Conservation (phyloP, 2,329 filamentous ascomycete genomes). For the Fusarium sp. region DNA sequence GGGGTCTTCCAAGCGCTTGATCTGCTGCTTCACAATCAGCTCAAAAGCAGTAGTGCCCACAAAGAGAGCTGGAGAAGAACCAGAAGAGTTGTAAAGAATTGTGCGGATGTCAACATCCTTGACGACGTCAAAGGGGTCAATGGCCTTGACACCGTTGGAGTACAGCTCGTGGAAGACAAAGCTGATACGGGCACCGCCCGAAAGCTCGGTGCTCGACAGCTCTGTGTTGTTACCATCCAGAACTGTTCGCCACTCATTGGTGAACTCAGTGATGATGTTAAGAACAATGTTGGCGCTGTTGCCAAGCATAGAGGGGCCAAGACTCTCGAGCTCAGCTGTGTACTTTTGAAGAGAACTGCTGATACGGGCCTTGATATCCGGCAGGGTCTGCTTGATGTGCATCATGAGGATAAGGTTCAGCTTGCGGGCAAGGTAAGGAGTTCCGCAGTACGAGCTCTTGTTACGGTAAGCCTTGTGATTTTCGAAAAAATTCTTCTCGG, state of each 20-base stretch:
- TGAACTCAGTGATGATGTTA: constrained; percentile 99
- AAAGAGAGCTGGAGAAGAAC: constrained; percentile 94
- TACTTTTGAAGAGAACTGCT: constrained; percentile 96
- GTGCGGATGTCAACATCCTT: constrained; percentile 98
- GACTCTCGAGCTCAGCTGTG: constrained; percentile 78
- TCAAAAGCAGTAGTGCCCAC: constrained; percentile 99
- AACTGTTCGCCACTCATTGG: constrained; percentile 96
- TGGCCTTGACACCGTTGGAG: constrained; percentile 95
- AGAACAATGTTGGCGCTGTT: constrained; percentile 97
- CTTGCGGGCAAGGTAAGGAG: constrained; percentile 95
- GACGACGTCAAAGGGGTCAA: constrained; percentile 96
- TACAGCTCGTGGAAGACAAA: constrained; percentile 99
- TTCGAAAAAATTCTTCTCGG: constrained; percentile 97
- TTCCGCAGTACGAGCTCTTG: constrained; percentile 98
- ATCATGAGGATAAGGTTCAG: constrained; percentile 99
- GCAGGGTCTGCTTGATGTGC: constrained; percentile 99
- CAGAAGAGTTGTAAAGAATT: constrained; percentile 98
- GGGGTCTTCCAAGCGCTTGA: constrained; percentile 94
- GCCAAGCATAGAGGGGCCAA: constrained; percentile 94
- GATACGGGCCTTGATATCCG: constrained; percentile 98
- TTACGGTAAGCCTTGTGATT: constrained; percentile 98
- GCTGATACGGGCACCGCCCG: constrained; percentile 96
- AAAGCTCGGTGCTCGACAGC: constrained; percentile 92
- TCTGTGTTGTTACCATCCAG: constrained; percentile 97
- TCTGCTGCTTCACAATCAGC: constrained; percentile 98